Evolutionary conservation across 2,329 filamentous ascomycete genomes (phyloP), one percentile per base, ranked within the genome.

Genomic region (Neopestalotiopsis sp.): DNA sequence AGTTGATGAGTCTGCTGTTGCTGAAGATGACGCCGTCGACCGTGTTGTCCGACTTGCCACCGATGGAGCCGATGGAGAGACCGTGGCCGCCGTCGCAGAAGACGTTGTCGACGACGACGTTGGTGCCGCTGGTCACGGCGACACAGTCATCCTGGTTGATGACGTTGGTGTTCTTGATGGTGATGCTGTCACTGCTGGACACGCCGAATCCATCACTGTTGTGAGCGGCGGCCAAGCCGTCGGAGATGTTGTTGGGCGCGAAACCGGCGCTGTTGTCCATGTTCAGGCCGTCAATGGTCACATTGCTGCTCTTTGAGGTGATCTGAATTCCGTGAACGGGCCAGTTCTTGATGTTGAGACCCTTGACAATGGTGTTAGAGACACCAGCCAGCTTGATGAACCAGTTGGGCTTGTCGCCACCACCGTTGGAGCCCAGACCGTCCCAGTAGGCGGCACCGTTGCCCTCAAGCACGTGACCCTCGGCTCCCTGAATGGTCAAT

Each of bases 81-180:
- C 85, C 85, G 73, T 85, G 84, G 24, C 82, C 81, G 17, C 82
- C 82, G 6, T 77, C 78, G 69, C 86, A 86, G 67, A 77, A 82
- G 42, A 86, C 76, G 63, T 79, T 79, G 17, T 76, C 77, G 13
- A 80, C 83, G 63, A 74, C 76, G 59, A 83, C 82, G 65, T 86
- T 79, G 57, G 34, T 83, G 67, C 87, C 87, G 2, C 85, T 88
- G 80, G 89, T 89, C 73, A 89, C 79, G 42, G 87, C 88, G 12
- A 89, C 77, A 73, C 87, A 90, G 74, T 89, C 88, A 70, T 90
- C 87, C 77, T 89, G 88, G 79, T 89, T 89, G 75, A 85, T 81
- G 67, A 89, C 80, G 67, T 79, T 82, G 32, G 86, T 85, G 57
- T 83, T 83, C 65, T 80, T 80, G 75, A 90, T 88, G 65, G 79